Evolutionary conservation across 2,329 filamentous ascomycete genomes (phyloP).

Genomic region (Rutstroemia sydowiana): DNA sequence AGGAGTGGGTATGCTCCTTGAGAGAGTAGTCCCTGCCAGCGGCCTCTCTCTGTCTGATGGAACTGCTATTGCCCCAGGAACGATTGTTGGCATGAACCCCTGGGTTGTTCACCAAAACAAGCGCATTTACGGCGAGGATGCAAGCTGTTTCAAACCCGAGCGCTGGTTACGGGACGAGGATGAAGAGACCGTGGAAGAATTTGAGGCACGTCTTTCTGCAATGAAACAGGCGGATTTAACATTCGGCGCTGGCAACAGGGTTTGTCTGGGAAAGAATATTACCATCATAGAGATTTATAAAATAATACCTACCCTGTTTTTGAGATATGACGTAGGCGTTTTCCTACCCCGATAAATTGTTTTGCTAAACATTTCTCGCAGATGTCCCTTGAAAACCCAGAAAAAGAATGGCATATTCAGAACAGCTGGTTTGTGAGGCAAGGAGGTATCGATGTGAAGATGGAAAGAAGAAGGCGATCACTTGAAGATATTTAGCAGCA

Average conservation of each 20-base stretch:
- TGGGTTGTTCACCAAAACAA: conserved; percentile 31
- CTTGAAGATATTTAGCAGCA: not conserved
- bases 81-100: conserved; percentile 31
- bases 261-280: conserved; percentile 38
- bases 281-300: conserved; percentile 39
- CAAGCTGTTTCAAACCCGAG: conserved; percentile 34
- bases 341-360: not conserved
- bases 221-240: conserved; percentile 36
- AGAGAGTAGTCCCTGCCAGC: conserved; percentile 34
- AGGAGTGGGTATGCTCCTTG: conserved; percentile 35
- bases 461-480: not conserved
- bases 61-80: conserved; percentile 23
- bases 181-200: conserved; percentile 31
- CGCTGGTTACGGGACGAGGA: conserved; percentile 39
- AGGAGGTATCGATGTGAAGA: conserved; percentile 17
- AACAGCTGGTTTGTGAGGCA: conserved; percentile 37
- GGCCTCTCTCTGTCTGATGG: conserved; percentile 20
- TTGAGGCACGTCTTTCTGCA: conserved; percentile 28
- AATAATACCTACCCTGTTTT: conserved; percentile 40
- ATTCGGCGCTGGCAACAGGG: conserved; percentile 37
- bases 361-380: conserved; percentile 10
- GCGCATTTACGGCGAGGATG: conserved; percentile 32
- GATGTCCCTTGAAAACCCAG: conserved; percentile 32
- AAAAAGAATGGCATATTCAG: conserved; percentile 33
- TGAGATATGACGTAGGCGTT: conserved; percentile 35